A percentile compares a stretch with the other conserved stretches of the same genome.
phyloP scores from a whole-genome alignment of 345 rosid genomes.

The Punica granatum region DNA sequence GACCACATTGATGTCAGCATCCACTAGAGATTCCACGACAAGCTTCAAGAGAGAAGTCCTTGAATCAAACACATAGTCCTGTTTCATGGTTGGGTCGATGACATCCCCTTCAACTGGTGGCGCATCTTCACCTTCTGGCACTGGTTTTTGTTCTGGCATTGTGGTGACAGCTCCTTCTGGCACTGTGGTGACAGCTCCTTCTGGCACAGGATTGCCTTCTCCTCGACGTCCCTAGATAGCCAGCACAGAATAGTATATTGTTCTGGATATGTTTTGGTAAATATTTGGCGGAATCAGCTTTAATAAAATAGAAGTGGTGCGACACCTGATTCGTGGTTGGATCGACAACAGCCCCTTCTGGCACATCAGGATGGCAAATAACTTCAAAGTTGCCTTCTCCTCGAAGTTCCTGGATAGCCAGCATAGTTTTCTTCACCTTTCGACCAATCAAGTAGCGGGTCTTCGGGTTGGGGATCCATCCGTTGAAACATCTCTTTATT shows the following conservation, averaged over 20 bases:
- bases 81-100: neutral
- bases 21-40: slow-evolving; percentile 1
- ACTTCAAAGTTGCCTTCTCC: neutral
- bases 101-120: neutral
- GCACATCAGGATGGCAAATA: neutral
- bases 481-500: neutral
- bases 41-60: neutral
- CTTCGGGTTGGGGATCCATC: slow-evolving; percentile 5
- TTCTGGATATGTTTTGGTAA: too few relatives aligned
- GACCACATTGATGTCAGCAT: neutral
- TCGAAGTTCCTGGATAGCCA: neutral
- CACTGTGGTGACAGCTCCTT: too few relatives aligned
- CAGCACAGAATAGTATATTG: too few relatives aligned
- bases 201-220: too few relatives aligned
- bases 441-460: neutral
- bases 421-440: neutral
- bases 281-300: too few relatives aligned
- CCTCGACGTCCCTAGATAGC: too few relatives aligned
- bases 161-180: too few relatives aligned
- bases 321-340: neutral
- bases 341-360: neutral
- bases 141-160: too few relatives aligned
- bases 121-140: neutral
- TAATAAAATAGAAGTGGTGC: too few relatives aligned
- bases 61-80: neutral